phyloP scores from a whole-genome alignment of 139 green algal genomes.

The Tetradesmus lagerheimii region DNA sequence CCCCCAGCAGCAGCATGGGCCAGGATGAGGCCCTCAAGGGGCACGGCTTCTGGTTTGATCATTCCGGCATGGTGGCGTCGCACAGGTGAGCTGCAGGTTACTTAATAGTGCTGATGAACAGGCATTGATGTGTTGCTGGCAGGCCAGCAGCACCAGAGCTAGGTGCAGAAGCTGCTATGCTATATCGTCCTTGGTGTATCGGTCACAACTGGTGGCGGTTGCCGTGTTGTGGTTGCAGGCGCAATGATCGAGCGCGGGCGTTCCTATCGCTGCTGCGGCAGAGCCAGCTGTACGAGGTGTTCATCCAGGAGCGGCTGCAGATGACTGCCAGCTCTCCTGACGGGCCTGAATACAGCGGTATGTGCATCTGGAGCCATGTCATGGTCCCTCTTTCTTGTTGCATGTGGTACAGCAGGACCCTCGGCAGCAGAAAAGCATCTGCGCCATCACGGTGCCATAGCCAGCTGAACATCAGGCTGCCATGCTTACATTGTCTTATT shows the following conservation, averaged over 20 bases:
- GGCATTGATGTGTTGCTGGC: background rate
- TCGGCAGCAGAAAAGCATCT: background rate
- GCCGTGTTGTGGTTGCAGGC: constrained; percentile 27
- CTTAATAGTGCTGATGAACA: background rate
- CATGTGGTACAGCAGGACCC: background rate
- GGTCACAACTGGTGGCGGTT: background rate
- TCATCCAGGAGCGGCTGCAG: constrained; percentile 75
- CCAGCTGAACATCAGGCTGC: background rate
- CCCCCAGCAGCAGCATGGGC: background rate
- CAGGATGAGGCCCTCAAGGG: constrained; percentile 39
- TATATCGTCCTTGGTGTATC: background rate
- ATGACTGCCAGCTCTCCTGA: constrained; percentile 48
- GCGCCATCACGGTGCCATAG: too few relatives aligned
- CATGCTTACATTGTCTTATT: background rate
- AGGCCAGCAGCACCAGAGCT: background rate
- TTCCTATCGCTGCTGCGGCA: constrained; percentile 76
- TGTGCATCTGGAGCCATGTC: background rate
- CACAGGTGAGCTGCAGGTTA: constrained; percentile 49
- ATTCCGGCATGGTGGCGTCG: constrained; percentile 61
- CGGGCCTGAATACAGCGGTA: constrained; percentile 12
- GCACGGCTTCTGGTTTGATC: constrained; percentile 73
- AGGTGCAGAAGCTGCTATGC: too few relatives aligned
- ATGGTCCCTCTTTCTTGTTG: background rate
- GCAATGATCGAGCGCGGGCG: constrained; percentile 56
- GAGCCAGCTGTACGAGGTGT: constrained; percentile 86